These are phyloP conservation scores for Pseudopyrenochaeta lycopersici DNA, from an alignment of 2,329 filamentous ascomycete species.

Conservation along the genomic window DNA sequence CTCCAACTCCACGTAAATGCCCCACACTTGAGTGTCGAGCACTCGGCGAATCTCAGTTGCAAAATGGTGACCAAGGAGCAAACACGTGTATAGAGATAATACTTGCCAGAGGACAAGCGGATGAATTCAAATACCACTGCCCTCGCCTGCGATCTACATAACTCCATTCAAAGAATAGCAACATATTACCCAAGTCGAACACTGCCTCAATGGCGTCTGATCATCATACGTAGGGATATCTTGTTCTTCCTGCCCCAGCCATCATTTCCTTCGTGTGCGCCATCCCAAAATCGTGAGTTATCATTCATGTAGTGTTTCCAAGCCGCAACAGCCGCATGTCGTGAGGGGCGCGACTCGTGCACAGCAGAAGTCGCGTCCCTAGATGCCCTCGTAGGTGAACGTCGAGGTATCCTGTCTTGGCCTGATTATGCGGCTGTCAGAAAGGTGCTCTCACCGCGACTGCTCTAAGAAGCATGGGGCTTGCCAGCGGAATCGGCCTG, in stretches of 20 bases:
- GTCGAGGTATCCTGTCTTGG: constrained; percentile 9
- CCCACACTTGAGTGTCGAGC: too few species aligned
- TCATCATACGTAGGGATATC: constrained; percentile 35
- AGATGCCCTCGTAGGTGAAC: neutral
- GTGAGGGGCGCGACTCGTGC: constrained; percentile 14
- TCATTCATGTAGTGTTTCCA: constrained; percentile 36
- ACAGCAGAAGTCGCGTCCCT: constrained; percentile 17
- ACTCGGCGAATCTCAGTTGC: too few species aligned
- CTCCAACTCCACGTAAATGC: too few species aligned
- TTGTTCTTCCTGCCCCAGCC: constrained; percentile 30
- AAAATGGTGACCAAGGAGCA: too few species aligned
- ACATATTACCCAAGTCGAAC: constrained; percentile 20
- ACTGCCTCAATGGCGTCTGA: constrained; percentile 27
- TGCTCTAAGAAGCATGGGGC: constrained; percentile 43
- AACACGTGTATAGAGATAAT: constrained; percentile 8
- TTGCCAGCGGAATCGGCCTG: constrained; percentile 77
- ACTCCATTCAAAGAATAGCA: constrained; percentile 21
- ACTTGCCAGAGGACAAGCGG: constrained; percentile 9
- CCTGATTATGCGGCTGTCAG: constrained; percentile 42
- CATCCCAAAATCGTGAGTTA: constrained; percentile 27
- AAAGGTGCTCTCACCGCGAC: constrained; percentile 25
- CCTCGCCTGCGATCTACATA: constrained; percentile 13
- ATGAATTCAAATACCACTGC: constrained; percentile 10
- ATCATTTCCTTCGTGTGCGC: constrained; percentile 24
- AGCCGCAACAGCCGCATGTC: constrained; percentile 39